Base-by-base conservation (phyloP, 2,329 filamentous ascomycete species). In the Colletotrichum sp. region DNA sequence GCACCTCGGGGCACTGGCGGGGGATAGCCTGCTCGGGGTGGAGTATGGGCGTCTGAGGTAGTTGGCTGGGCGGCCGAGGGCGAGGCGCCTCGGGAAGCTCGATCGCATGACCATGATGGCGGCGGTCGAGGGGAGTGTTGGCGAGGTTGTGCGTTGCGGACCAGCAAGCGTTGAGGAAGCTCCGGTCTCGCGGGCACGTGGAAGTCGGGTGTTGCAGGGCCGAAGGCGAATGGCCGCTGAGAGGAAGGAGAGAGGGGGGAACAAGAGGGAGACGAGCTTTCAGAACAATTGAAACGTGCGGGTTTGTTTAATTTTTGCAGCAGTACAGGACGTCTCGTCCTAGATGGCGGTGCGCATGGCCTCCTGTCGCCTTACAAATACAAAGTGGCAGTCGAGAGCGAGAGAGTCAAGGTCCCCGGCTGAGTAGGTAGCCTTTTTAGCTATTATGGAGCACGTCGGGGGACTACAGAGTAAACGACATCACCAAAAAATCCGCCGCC, bases 91-190 rank as follows among this genome's bases (percentile, higher is more conserved):
- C 24, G 84, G 83, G 70, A 85, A 81, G 79, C 84, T 84, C 70
- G 84, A 84, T 74, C 84, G 83, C 61, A 85, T 84, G 73, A 87
- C 86, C 85, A 87, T 87, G 80, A 75, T 79, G 71, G 38, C 52
- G 52, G 38, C 63, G 21, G 26, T 38, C 21, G 36, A 36, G 43
- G 34, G 36, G 28, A 34, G 28, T 65, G 58, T 52, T 52, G 43
- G n/a, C n/a, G 43, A 52, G 43, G 43, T 52, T 52, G 43, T 52
- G 43, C 43, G 43, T 52, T 52, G n/a, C 43, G 43, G n/a, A 48
- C 48, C 28, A 62, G 58, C 59, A 32, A 66, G 38, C 66, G 43
- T 38, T 38, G 48, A 55, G 36, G 63, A 68, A 58, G 61, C 65
- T 71, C 65, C 62, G 67, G 43, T 67, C 38, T 43, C 61, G 26